Evolutionary conservation across 306 rosid species (phyloP).

Genomic region (Glycine soja): DNA sequence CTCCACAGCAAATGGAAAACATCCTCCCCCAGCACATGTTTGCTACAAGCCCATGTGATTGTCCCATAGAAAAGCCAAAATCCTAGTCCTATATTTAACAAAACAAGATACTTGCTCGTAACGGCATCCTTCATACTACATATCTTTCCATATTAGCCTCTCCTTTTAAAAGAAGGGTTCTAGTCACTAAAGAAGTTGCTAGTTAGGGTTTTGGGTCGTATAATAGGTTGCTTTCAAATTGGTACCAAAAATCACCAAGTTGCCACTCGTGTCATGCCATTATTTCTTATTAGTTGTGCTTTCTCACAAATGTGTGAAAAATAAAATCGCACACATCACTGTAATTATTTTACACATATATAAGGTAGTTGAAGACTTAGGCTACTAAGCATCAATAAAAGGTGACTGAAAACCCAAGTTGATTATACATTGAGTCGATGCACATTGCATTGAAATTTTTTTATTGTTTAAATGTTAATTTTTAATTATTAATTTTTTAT

Average conservation of each 20-base stretch:
- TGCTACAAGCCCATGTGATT: conserved; percentile 60
- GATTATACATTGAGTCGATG: no score
- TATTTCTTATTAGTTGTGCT: background rate
- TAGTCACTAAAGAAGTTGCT: conserved; percentile 39
- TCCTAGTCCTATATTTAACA: conserved; percentile 41
- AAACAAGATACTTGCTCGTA: conserved; percentile 36
- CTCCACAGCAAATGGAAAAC: conserved; percentile 60
- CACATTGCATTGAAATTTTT: no score
- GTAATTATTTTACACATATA: no score
- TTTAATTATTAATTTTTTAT: no score
- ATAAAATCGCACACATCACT: no score
- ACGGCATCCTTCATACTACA: background rate
- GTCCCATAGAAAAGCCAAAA: conserved; percentile 56
- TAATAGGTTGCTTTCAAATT: conserved; percentile 2
- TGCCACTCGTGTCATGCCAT: background rate
- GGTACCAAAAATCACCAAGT: background rate
- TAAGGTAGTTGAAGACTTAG: no score
- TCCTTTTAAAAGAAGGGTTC: conserved; percentile 49
- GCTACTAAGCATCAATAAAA: no score
- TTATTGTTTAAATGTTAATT: no score
- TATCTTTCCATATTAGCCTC: conserved; percentile 57
- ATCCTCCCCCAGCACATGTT: conserved; percentile 35
- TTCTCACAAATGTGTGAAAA: background rate
- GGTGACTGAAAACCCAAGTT: no score
- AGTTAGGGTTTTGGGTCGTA: background rate